Evolutionary conservation across 2,329 filamentous ascomycete species (phyloP).

Genomic region (Fusarium sp.): DNA sequence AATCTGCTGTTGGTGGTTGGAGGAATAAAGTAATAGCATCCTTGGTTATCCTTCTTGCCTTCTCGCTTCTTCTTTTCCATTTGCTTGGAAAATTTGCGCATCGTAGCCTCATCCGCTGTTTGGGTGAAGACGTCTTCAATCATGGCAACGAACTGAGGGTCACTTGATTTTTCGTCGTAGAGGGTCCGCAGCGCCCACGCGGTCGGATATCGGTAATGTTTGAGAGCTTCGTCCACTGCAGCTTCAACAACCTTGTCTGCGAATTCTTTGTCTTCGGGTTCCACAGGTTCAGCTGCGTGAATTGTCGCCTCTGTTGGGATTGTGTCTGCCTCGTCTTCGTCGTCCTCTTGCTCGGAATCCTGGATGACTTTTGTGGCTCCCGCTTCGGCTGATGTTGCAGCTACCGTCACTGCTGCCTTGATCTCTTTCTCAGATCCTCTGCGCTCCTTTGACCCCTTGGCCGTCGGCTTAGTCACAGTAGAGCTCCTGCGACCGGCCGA

Average conservation of each 20-base stretch:
- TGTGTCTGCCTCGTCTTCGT: constrained; percentile 15
- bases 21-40: constrained; percentile 65
- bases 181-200: constrained; percentile 70
- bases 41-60: constrained; percentile 64
- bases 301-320: constrained; percentile 32
- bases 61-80: constrained; percentile 67
- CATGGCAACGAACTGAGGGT: constrained; percentile 65
- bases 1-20: constrained; percentile 57
- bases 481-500: constrained; percentile 39
- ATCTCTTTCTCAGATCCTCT: constrained; percentile 25
- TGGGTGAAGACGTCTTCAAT: constrained; percentile 69
- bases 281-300: constrained; percentile 34
- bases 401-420: constrained; percentile 10
- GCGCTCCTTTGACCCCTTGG: constrained; percentile 31
- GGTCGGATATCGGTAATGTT: constrained; percentile 68
- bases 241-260: constrained; percentile 65
- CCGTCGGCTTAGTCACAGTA: constrained; percentile 38
- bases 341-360: constrained; percentile 17
- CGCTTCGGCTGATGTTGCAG: neutral
- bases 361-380: constrained; percentile 18
- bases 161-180: constrained; percentile 67
- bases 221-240: constrained; percentile 69
- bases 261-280: constrained; percentile 55
- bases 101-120: constrained; percentile 63
- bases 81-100: constrained; percentile 62